A percentile compares a stretch with the other conserved stretches of the same genome.
Conservation (phyloP, 495 filamentous ascomycete species). For the Xylona heveae region DNA sequence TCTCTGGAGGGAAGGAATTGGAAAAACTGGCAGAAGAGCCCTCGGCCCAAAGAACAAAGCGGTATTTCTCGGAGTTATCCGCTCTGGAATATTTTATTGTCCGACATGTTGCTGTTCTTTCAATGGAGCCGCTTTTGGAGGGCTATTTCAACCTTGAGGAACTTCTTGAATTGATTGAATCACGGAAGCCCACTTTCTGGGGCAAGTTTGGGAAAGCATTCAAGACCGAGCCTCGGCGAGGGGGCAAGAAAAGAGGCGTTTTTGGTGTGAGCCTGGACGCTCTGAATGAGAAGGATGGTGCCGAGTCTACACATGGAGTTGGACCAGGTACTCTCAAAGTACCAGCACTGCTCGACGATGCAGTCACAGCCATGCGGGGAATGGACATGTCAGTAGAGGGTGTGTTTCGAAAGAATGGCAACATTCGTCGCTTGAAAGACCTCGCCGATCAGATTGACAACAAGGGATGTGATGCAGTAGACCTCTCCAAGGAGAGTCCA, state of each 20-base stretch:
- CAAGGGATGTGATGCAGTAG: constrained; percentile 59
- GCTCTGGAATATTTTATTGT: constrained; percentile 96
- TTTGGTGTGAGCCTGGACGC: constrained; percentile 75
- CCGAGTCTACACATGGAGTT: constrained; percentile 87
- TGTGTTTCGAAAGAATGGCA: constrained; percentile 98
- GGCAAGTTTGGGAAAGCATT: constrained; percentile 94
- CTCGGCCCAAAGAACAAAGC: constrained; percentile 36
- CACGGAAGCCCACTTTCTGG: constrained; percentile 87
- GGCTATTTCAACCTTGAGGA: constrained; percentile 85
- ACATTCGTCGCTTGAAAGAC: constrained; percentile 77
- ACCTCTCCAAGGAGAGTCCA: constrained; percentile 63
- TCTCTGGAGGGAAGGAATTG: constrained; percentile 38
- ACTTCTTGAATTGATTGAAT: constrained; percentile 84
- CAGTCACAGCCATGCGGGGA: constrained; percentile 79
- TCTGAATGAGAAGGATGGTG: constrained; percentile 80
- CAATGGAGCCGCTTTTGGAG: constrained; percentile 85
- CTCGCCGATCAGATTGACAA: constrained; percentile 63
- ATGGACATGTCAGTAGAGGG: constrained; percentile 99
- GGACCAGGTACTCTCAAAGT: constrained; percentile 78
- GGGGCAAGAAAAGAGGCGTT: constrained; percentile 73
- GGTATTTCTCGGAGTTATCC: constrained; percentile 91
- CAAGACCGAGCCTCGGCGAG: constrained; percentile 55
- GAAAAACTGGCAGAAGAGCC: constrained; percentile 22
- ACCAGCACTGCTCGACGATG: constrained; percentile 76
- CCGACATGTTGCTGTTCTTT: constrained; percentile 80